These are phyloP conservation scores for Pseudophaeomoniella oleicola DNA, from an alignment of 2,329 filamentous ascomycete genomes.

Conservation along the genomic window DNA sequence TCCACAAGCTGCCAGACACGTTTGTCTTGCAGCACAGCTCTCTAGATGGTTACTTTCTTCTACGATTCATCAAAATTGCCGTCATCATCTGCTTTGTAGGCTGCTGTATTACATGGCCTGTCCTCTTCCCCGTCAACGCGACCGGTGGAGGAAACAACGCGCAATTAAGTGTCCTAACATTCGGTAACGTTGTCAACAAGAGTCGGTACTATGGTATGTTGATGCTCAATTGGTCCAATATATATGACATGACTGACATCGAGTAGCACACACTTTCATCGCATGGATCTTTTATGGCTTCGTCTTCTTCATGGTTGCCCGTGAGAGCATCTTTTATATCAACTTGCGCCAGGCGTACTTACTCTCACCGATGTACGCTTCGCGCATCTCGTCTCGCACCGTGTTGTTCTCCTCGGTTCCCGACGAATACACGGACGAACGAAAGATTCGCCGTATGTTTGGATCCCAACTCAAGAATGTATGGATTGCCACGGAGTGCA, in stretches of 20 bases:
- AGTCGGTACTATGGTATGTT: slow-evolving; percentile 50
- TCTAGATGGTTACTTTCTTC: slow-evolving; percentile 78
- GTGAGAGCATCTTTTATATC: slow-evolving; percentile 83
- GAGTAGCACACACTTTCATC: slow-evolving; percentile 51
- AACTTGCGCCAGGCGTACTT: slow-evolving; percentile 87
- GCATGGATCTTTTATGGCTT: slow-evolving; percentile 77
- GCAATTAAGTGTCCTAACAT: slow-evolving; percentile 65
- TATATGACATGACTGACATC: not conserved
- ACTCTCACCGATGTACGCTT: slow-evolving; percentile 68
- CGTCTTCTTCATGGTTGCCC: slow-evolving; percentile 72
- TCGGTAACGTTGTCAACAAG: slow-evolving; percentile 58
- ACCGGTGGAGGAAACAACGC: slow-evolving; percentile 53
- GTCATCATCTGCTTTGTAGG: slow-evolving; percentile 72
- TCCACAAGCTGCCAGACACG: slow-evolving; percentile 56
- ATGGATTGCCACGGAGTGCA: slow-evolving; percentile 68
- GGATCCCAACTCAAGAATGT: slow-evolving; percentile 67
- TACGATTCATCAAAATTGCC: slow-evolving; percentile 72
- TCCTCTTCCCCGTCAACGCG: slow-evolving; percentile 77
- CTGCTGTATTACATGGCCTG: slow-evolving; percentile 69
- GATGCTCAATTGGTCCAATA: not conserved
- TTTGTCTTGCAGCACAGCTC: slow-evolving; percentile 82
- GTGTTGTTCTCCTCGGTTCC: slow-evolving; percentile 83
- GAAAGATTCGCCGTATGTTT: slow-evolving; percentile 66
- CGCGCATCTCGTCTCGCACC: slow-evolving; percentile 76
- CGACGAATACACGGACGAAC: slow-evolving; percentile 58